Percentiles rank a stretch among this genome's conserved stretches.
phyloP scores from a whole-genome alignment of 345 rosid species.

The Arabidopsis arenosa region DNA sequence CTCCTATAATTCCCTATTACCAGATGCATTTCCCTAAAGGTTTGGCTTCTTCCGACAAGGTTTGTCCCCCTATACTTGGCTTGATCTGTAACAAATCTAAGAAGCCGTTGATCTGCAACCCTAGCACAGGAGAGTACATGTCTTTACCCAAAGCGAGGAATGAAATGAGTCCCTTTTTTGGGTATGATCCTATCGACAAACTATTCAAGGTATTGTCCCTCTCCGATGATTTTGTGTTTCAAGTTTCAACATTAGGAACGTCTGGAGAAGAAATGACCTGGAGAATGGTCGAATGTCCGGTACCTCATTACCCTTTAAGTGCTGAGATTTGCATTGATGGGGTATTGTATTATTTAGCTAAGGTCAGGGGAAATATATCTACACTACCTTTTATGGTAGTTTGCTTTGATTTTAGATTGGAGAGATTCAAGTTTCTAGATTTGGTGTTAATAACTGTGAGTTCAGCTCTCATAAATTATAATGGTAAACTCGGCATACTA shows the following conservation, averaged over 20 bases:
- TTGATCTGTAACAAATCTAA: not conserved
- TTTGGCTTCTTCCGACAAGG: not conserved
- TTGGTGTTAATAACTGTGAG: not conserved
- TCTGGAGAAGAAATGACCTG: not conserved
- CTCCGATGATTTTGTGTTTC: not conserved
- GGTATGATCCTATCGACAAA: not conserved
- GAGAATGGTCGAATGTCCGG: not conserved
- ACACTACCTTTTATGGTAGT: not conserved
- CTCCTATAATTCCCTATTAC: not conserved
- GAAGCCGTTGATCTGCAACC: not conserved
- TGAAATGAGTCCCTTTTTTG: not conserved
- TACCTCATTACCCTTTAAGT: not conserved
- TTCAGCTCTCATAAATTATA: not conserved
- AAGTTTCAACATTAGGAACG: not conserved
- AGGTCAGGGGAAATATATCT: not conserved
- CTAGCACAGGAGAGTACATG: not conserved
- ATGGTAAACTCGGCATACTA: not conserved
- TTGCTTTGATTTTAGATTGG: not conserved
- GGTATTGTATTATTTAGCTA: not conserved
- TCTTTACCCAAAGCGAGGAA: not conserved
- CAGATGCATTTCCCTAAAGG: not conserved
- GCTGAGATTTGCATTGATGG: not conserved
- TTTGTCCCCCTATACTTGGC: not conserved
- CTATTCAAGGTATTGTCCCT: not conserved
- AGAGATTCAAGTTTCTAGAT: not conserved